Base-by-base conservation (phyloP, 179 eudicot species). In the Heliamphora pulchella region DNA sequence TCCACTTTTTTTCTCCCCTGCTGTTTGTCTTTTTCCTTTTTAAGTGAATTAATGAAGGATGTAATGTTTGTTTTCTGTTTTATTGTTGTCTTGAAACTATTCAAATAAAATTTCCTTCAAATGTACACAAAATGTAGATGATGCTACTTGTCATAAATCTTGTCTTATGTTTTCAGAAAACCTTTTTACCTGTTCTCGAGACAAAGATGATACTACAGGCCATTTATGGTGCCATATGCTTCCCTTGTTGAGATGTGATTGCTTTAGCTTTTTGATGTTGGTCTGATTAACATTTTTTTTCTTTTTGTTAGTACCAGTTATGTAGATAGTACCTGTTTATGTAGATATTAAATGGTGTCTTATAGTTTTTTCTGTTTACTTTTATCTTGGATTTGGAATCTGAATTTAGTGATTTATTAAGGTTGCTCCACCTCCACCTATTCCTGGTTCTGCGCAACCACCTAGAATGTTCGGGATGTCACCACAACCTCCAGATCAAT, bases 381-480 rank as follows among this genome's bases (percentile, higher is more conserved):
- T 76, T 3, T 59, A 43, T 51, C 20, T 75, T 62, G 57, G 59
- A 65, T 80, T 22, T 84, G 63, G 77, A 57, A 62, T 79, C 82
- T 76, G 75, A 80, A 51, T 72, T 72, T 67, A 53, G 22, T 81
- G 1, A 65, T 82, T 41, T 81, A 73, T 78, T 78, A 79, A 91
- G 97, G 85, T 67, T 80, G 90, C 81, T 85, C 91, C 87, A 55
- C 83, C 94, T 84, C 80, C 88, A 48, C 72, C 89, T 75, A 39
- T 86, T 71, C 88, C 92, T 79, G 90, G 88, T 88, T 79, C 89
- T 76, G 84, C 78, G 77, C 97, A 87, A 78, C 90, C 92, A 71
- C 91, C 91, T 41, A 82, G 84, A 80, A 92, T 91, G 93, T 87
- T 82, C 80, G 93, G 93, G 47, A 89, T 93, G 96, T 94, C 94